phyloP scores from a whole-genome alignment of 139 green algal genomes.

The Microglena sp. region DNA sequence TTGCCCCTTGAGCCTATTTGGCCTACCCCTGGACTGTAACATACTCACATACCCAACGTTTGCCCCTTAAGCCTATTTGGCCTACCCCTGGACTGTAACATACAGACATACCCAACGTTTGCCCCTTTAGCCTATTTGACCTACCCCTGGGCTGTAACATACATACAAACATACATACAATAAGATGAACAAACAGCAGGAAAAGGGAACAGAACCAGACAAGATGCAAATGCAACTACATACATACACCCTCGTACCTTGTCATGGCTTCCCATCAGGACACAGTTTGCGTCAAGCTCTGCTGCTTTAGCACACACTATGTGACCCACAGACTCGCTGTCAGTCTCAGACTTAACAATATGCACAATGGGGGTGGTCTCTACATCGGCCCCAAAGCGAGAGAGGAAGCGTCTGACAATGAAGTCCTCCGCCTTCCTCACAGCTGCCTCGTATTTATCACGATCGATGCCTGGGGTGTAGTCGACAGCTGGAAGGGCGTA shows the following conservation, averaged over 20 bases:
- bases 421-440: slow-evolving; percentile 28
- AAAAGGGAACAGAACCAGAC: no score
- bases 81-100: no score
- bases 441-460: slow-evolving; percentile 22
- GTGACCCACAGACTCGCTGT: slow-evolving; percentile 52
- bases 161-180: no score
- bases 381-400: slow-evolving; percentile 5
- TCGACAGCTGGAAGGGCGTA: slow-evolving; percentile 15
- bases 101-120: no score
- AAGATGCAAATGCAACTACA: background rate
- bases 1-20: no score
- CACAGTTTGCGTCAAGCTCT: slow-evolving; percentile 37
- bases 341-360: slow-evolving; percentile 37
- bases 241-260: slow-evolving; percentile 17
- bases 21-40: no score
- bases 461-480: slow-evolving; percentile 26
- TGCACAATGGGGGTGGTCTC: slow-evolving; percentile 35
- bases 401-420: slow-evolving; percentile 37
- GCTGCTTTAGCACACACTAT: slow-evolving; percentile 54
- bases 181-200: no score
- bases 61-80: no score
- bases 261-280: slow-evolving; percentile 48
- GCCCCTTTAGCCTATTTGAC: no score
- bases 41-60: no score
- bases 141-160: no score